A percentile compares a stretch with the other conserved stretches of the same genome.
These are phyloP conservation scores for Salix viminalis DNA, from an alignment of 345 rosid genomes.

Conservation along the genomic window DNA sequence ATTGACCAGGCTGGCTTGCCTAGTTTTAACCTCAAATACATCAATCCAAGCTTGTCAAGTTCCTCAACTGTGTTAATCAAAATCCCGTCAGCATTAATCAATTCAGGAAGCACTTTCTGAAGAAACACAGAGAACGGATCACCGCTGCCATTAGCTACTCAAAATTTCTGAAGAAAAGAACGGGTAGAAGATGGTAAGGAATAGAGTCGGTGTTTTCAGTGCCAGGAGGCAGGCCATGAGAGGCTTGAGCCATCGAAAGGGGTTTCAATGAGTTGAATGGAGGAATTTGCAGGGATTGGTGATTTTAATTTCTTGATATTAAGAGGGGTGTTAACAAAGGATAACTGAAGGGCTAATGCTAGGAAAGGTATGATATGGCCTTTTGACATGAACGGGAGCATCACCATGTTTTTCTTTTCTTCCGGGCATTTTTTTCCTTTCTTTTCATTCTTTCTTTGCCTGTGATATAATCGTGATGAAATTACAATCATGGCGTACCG, in stretches of 20 bases:
- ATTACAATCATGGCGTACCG: no score
- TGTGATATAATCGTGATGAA: no score
- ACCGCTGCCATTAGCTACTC: constrained; percentile 37
- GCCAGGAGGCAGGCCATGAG: constrained; percentile 60
- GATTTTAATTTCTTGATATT: constrained; percentile 4
- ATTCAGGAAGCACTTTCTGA: constrained; percentile 33
- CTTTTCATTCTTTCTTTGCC: no score
- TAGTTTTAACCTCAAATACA: not conserved
- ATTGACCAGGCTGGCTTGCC: not conserved
- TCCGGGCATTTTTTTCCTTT: constrained; percentile 2
- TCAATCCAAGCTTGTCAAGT: not conserved
- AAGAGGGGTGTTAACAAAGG: constrained; percentile 1
- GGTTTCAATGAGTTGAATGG: constrained; percentile 50
- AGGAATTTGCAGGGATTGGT: constrained; percentile 47
- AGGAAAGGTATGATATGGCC: constrained; percentile 20
- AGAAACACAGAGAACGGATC: constrained; percentile 45
- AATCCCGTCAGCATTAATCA: constrained; percentile 16
- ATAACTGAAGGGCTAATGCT: constrained; percentile 13
- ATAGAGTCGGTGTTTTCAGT: constrained; percentile 63
- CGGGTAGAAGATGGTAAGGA: constrained; percentile 37
- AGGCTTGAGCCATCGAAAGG: constrained; percentile 49
- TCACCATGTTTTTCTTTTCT: not conserved
- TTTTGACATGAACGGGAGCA: no score
- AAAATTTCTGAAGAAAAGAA: no score
- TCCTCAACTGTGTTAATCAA: not conserved